Conservation (phyloP, 129 eudicot genomes). For the Gnaphalium uliginosum region DNA sequence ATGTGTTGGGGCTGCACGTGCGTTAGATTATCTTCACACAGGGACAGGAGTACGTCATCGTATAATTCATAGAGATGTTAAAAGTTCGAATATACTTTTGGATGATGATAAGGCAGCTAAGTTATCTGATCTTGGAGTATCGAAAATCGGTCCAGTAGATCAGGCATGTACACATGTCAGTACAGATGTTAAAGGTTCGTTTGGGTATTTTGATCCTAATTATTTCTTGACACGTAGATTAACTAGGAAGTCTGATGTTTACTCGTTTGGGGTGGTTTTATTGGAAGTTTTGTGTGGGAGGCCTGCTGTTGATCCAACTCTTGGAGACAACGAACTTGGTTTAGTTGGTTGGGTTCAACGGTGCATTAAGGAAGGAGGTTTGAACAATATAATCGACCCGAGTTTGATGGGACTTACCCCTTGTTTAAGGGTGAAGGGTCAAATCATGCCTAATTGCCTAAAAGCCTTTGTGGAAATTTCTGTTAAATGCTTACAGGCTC, state of each 20-base stretch:
- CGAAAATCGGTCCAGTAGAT: constrained; percentile 36
- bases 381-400: constrained; percentile 40
- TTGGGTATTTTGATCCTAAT: constrained; percentile 55
- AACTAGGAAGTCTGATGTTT: constrained; percentile 54
- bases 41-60: constrained; percentile 26
- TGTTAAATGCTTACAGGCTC: constrained; percentile 42
- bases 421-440: constrained; percentile 26
- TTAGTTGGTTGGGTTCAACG: constrained; percentile 44
- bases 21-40: constrained; percentile 43
- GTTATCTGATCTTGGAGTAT: constrained; percentile 56
- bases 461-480: constrained; percentile 33
- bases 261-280: constrained; percentile 54
- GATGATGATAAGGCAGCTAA: constrained; percentile 47
- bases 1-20: constrained; percentile 45
- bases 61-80: constrained; percentile 54
- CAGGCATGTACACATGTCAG: constrained; percentile 37
- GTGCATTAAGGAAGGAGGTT: constrained; percentile 33
- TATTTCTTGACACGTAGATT: constrained; percentile 44
- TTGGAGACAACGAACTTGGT: constrained; percentile 40
- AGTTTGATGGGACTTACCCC: constrained; percentile 27
- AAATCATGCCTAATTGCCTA: constrained; percentile 39
- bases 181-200: constrained; percentile 52
- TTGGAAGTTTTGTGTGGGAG: constrained; percentile 57
- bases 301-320: constrained; percentile 50
- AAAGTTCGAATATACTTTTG: constrained; percentile 46